Base-by-base conservation (phyloP, 306 rosid species). In the Lagenaria siceraria region DNA sequence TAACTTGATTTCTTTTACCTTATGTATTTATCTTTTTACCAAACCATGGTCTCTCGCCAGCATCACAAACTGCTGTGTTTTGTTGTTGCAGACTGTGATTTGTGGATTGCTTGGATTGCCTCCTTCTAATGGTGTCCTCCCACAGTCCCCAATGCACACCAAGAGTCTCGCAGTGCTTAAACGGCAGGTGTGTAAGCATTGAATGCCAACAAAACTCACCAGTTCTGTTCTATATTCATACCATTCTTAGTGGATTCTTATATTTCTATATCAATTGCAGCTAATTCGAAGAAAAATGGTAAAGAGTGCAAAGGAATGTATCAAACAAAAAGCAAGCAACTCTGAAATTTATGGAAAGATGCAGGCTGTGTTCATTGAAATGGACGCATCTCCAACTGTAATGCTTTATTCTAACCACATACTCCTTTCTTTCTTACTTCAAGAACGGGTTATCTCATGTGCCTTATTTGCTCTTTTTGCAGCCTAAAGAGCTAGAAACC, bases 81-180 rank as follows among this genome's bases (percentile, higher is more conserved):
- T 35, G 11, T 59, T 53, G 49, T 43, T 66, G 35, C 83, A 94
- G 98, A 89, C 96, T 59, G 78, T 92, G 84, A 83, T 92, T 80
- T 95, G 98, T 84, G 97, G 96, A 31, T 80, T 95, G 84, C 78
- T 95, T 77, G 98, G 98, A 49, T 82, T 95, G 61, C 97, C 98
- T n/a, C 97, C 97, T 81, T 89, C 98, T 77, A 95, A 95, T 83
- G 98, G 98, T 63, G 98, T 95, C 75, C 86, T 94, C 24, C 98
- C 97, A 55, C 98, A 94, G 80, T 92, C 98, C 40, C 98, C 97
- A 53, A 89, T 94, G 97, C 98, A 94, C 87, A 88, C 97, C 18
- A 94, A 89, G 87, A 94, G 97, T 83, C 92, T 92, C 2, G 90
- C 96, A 62, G 88, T 90, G 85, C 96, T 94, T 79, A 87, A 87